These are phyloP conservation scores for Cryptosporidium bovis DNA, from an alignment of 169 alveolate species.

Conservation along the genomic window DNA sequence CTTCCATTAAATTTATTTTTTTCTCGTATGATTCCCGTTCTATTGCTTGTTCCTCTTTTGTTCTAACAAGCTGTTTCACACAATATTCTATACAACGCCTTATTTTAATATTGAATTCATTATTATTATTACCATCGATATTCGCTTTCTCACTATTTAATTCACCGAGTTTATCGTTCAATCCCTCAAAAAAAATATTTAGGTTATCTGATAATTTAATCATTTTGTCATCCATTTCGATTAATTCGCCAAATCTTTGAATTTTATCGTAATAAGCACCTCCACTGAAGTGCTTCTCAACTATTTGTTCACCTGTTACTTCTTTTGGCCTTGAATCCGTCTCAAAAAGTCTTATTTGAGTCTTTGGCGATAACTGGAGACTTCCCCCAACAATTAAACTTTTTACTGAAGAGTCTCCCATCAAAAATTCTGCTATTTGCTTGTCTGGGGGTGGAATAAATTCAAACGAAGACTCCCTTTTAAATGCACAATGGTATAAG, in stretches of 20 bases:
- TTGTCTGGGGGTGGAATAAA: slow-evolving; percentile 61
- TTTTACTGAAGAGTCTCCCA: slow-evolving; percentile 63
- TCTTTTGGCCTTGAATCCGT: slow-evolving; percentile 14
- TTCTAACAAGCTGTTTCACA: slow-evolving; percentile 47
- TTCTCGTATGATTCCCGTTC: slow-evolving; percentile 19
- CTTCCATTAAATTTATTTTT: slow-evolving; percentile 32
- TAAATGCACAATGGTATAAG: slow-evolving; percentile 71
- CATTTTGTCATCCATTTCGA: slow-evolving; percentile 42
- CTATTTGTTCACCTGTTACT: not conserved
- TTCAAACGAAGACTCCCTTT: slow-evolving; percentile 62
- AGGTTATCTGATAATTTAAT: slow-evolving; percentile 13
- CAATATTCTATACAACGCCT: slow-evolving; percentile 56
- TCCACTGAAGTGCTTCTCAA: slow-evolving; percentile 11
- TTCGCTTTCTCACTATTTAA: not conserved
- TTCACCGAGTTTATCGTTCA: slow-evolving; percentile 35
- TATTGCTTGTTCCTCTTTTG: slow-evolving; percentile 64
- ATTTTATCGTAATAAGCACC: slow-evolving; percentile 34
- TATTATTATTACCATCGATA: not conserved
- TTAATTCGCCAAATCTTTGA: slow-evolving; percentile 30
- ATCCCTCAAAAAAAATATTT: slow-evolving; percentile 28
- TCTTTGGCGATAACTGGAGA: slow-evolving; percentile 59
- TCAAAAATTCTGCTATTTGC: slow-evolving; percentile 43
- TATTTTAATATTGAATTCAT: slow-evolving; percentile 23
- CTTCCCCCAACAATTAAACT: slow-evolving; percentile 65
- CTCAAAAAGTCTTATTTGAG: slow-evolving; percentile 69